Evolutionary conservation across 305 asterid species (phyloP), one percentile per base, ranked within the genome.

Genomic region (Plantago coronopus): DNA sequence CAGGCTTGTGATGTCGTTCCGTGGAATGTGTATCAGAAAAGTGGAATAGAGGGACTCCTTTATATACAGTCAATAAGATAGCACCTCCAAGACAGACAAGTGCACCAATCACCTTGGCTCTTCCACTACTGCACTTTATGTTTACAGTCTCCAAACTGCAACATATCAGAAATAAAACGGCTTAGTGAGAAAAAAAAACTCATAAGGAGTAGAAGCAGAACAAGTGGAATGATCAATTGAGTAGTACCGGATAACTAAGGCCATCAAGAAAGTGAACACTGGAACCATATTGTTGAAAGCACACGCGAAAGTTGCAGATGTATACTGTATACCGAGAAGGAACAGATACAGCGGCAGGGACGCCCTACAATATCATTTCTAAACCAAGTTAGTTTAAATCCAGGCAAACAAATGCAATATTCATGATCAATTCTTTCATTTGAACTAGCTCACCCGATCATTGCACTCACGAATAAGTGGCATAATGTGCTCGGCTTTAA

Each of bases 251-350:
- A 86, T 80, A n/a, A 90, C 93, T 70, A 85, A 69, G 23, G 96
- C 91, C 82, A 81, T 67, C 40, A 85, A 47, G 55, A 88, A 85
- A 42, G 96, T 88, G 66, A 83, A 4, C 2, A 85, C 86, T 0
- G 96, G 93, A 29, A 83, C 93, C 72, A 85, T 66, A 81, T 88
- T 88, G 71, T 81, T 78, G 76, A 88, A 85, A 60, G 95, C 90
- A 53, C 96, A 85, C 0, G 96, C 55, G 74, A 81, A 83, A 27
- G 89, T 81, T 51, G 95, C 95, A 5, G 96, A 88, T 1, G 96
- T 88, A 57, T 85, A 77, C 63, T 85, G 79, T 51, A 88, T 61
- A 1, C 95, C 96, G 13, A 88, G 69, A 59, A 85, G 93, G 88
- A 88, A 88, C 40, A 88, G 69, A 71, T 85, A 88, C 17, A 85